phyloP scores from a whole-genome alignment of 768 basidiomycete species.

The Mycena metata region DNA sequence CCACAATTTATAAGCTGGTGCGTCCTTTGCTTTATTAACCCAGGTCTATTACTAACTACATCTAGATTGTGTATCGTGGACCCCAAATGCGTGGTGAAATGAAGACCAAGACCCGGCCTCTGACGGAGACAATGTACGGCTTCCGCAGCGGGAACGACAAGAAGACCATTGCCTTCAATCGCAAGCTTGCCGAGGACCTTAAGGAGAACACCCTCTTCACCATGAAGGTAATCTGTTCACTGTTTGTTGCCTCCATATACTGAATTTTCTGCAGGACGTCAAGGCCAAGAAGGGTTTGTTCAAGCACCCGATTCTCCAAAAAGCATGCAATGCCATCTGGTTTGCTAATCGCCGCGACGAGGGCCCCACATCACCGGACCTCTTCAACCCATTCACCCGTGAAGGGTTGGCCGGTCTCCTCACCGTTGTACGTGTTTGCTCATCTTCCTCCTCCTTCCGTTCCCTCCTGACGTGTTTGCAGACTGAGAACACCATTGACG shows the following conservation, averaged over 20 bases:
- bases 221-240: neutral
- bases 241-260: neutral
- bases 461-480: neutral
- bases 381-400: conserved; percentile 38
- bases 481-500: conserved; percentile 33
- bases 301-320: conserved; percentile 36
- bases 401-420: conserved; percentile 4
- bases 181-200: neutral
- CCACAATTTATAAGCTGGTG: conserved; percentile 32
- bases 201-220: neutral
- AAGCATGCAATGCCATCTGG: conserved; percentile 39
- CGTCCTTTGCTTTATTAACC: neutral
- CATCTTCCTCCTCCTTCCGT: neutral
- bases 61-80: conserved; percentile 35
- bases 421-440: conserved; percentile 23
- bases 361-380: conserved; percentile 32
- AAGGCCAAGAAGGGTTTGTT: conserved; percentile 36
- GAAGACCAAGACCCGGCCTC: conserved; percentile 38
- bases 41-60: neutral
- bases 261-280: neutral
- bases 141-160: conserved; percentile 34
- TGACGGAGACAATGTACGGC: conserved; percentile 32
- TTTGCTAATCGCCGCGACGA: conserved; percentile 40
- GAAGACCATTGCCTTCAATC: conserved; percentile 22
- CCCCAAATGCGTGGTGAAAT: conserved; percentile 41